Evolutionary conservation across 2,329 filamentous ascomycete genomes (phyloP).

Genomic region (Cladosporium sp.): DNA sequence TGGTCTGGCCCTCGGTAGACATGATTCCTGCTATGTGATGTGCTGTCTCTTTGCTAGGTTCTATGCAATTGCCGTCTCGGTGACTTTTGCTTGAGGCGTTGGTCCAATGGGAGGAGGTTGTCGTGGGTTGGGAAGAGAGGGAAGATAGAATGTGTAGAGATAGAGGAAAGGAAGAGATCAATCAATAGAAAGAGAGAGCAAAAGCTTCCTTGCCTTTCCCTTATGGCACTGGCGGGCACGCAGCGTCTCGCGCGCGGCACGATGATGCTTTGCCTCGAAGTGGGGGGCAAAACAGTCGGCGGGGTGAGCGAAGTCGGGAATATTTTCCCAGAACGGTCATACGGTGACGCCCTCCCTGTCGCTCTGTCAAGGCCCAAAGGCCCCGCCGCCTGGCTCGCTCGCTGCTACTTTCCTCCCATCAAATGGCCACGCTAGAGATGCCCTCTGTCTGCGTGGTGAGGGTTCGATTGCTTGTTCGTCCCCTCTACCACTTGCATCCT

Average conservation of each 20-base stretch:
- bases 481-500: too few relatives aligned
- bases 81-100: too few relatives aligned
- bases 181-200: background rate
- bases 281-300: background rate
- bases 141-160: background rate
- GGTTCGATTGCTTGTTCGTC: too few relatives aligned
- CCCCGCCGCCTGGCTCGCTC: too few relatives aligned
- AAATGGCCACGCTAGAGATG: too few relatives aligned
- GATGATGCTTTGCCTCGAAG: conserved; percentile 11
- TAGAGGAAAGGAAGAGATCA: background rate
- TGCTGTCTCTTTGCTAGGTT: conserved; percentile 11
- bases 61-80: too few relatives aligned
- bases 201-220: background rate
- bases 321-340: conserved; percentile 9
- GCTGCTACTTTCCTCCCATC: conserved; percentile 1
- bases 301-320: conserved; percentile 4
- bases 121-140: too few relatives aligned
- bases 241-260: conserved; percentile 1
- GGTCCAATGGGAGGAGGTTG: too few relatives aligned
- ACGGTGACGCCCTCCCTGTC: too few relatives aligned
- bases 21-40: conserved; percentile 15
- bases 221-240: conserved; percentile 1
- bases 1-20: conserved; percentile 65
- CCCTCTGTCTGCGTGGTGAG: too few relatives aligned
- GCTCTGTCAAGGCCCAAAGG: too few relatives aligned